Conservation (phyloP, 345 rosid genomes). For the Anastatica hierochuntica region DNA sequence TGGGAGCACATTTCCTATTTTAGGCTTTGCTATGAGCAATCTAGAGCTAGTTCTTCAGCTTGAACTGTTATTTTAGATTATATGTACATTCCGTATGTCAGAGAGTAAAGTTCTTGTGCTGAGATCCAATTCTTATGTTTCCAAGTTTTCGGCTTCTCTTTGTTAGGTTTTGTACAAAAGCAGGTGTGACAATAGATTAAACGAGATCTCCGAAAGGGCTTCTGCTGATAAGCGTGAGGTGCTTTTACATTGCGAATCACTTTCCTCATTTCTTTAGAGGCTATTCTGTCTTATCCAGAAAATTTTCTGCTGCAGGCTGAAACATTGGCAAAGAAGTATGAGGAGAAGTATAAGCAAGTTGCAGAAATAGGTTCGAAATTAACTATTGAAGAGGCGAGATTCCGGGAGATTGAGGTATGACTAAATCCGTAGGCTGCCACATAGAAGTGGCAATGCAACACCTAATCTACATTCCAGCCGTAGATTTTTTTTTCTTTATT, state of each 20-base stretch:
- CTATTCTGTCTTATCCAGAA: slow-evolving; percentile 11
- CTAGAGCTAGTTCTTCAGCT: not conserved
- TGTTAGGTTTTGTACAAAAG: slow-evolving; percentile 79
- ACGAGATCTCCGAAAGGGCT: slow-evolving; percentile 94
- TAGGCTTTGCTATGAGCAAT: slow-evolving; percentile 1
- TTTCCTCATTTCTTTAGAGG: slow-evolving; percentile 6
- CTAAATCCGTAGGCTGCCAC: slow-evolving; percentile 10
- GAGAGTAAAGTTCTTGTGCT: slow-evolving; percentile 6
- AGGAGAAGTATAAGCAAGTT: slow-evolving; percentile 96
- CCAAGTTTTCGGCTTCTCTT: slow-evolving; percentile 3
- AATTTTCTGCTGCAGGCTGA: slow-evolving; percentile 58
- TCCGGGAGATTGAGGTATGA: slow-evolving; percentile 81
- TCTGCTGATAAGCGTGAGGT: slow-evolving; percentile 93
- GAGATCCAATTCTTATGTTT: slow-evolving; percentile 1
- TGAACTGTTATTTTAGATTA: not conserved
- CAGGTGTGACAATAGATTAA: slow-evolving; percentile 89
- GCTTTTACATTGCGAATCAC: slow-evolving; percentile 7
- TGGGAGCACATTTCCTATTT: not conserved
- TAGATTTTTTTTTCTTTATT: not conserved
- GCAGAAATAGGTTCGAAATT: slow-evolving; percentile 90
- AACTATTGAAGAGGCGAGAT: slow-evolving; percentile 88
- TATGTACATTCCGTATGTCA: slow-evolving; percentile 1
- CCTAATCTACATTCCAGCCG: not conserved
- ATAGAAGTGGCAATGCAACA: slow-evolving; percentile 7
- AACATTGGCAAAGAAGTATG: slow-evolving; percentile 77